Base-by-base conservation (phyloP, 1,284 basidiomycete genomes). In the Mycosarcoma mackinlayi region DNA sequence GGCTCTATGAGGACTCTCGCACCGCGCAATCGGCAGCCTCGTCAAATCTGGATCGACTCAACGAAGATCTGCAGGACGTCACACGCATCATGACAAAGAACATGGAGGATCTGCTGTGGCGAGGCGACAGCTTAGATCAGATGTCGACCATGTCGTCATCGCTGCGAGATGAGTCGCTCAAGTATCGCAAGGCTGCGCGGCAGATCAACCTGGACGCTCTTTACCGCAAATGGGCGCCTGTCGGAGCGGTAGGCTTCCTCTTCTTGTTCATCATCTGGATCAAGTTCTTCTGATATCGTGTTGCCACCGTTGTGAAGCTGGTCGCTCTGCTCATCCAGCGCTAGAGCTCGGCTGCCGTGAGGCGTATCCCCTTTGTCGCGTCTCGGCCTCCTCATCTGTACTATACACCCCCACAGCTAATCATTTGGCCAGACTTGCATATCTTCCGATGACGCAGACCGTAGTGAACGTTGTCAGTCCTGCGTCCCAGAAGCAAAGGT, bases 51-150 rank as follows among this genome's bases (percentile, higher is more conserved):
- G 93, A 94, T 83, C 90, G 88, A 83, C 86, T 99, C 45, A 98
- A 98, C 81, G 93, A 94, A 80, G 95, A 98, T 75, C 85, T 99
- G 50, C 93, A 95, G 81, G 95, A 98, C 78, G 95, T 99, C 58
- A 98, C 95, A 46, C 87, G 92, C 75, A 98, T 99, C 84, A 98
- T 98, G 96, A 98, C 95, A n/a, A 99, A 98, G 86, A 98, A 98
- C 83, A 99, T 99, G 95, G 96, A 98, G 84, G 96, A 98, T 84
- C 85, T 99, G 56, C 85, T 99, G 34, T 98, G 94, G 95, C 87
- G 95, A 83, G 95, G 95, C 21, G 95, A 98, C 83, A 94, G 92
- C 35, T 86, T 98, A 64, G 95, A 98, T 83, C 88, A 82, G 55
- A 98, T 98, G 95, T 97, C 94, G 23, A 91, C 94, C 81, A 87